Conservation (phyloP, 78 protist species). For the Mastigamoeba balamuthi region DNA sequence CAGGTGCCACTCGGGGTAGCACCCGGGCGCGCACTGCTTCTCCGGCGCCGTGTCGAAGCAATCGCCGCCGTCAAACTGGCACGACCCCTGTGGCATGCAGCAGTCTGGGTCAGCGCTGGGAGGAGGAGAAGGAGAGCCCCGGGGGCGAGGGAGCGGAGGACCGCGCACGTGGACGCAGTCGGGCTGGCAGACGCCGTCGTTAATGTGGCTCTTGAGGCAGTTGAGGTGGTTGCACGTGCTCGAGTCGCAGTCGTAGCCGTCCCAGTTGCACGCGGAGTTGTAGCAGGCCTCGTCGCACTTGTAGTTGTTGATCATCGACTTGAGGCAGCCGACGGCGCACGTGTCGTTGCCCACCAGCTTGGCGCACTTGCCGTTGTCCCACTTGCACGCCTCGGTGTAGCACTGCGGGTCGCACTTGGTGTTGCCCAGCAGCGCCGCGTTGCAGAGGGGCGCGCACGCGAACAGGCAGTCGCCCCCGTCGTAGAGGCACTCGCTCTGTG, state of each 20-base stretch:
- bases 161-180: neutral
- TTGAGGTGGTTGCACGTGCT: too few relatives aligned
- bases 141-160: too few relatives aligned
- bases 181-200: too few relatives aligned
- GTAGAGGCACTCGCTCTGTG: neutral
- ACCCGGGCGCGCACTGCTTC: constrained; percentile 2
- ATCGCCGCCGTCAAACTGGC: constrained; percentile 14
- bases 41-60: neutral
- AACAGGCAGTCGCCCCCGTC: constrained; percentile 16
- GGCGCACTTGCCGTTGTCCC: too few relatives aligned
- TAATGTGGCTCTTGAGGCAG: too few relatives aligned
- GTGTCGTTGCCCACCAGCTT: too few relatives aligned
- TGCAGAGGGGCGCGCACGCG: too few relatives aligned
- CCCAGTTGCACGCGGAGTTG: neutral
- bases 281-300: neutral
- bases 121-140: too few relatives aligned
- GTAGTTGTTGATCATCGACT: neutral
- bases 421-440: neutral
- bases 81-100: neutral
- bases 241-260: constrained; percentile 4
- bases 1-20: neutral
- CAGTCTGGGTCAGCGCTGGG: neutral
- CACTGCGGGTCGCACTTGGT: constrained; percentile 11
- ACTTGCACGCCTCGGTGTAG: neutral
- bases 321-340: neutral